Percentiles rank a stretch among this genome's conserved stretches.
phyloP scores from a whole-genome alignment of 2,329 filamentous ascomycete species.

The Sporothrix humicola region DNA sequence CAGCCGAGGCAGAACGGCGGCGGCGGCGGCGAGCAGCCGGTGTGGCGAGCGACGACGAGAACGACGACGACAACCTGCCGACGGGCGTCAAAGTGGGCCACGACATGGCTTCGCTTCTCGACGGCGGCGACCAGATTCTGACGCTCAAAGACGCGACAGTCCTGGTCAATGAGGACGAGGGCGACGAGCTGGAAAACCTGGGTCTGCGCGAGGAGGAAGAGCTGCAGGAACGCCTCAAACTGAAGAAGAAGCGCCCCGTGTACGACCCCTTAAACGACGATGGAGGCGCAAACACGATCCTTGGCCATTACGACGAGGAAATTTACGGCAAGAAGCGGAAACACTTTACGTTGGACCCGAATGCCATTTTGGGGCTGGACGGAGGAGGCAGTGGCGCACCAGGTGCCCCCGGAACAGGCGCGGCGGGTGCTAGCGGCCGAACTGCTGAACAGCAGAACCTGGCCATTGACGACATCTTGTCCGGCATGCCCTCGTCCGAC shows the following conservation, averaged over 20 bases:
- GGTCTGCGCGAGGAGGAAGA: slow-evolving; percentile 74
- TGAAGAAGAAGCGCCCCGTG: slow-evolving; percentile 87
- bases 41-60: slow-evolving; percentile 66
- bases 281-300: slow-evolving; percentile 67
- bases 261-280: slow-evolving; percentile 79
- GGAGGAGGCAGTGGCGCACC: slow-evolving; percentile 52
- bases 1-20: slow-evolving; percentile 72
- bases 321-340: slow-evolving; percentile 89
- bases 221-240: slow-evolving; percentile 74
- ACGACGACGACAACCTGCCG: slow-evolving; percentile 70
- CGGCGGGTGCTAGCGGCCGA: not conserved
- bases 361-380: slow-evolving; percentile 71
- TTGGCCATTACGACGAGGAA: slow-evolving; percentile 95
- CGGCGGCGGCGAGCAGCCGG: slow-evolving; percentile 56
- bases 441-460: slow-evolving; percentile 68
- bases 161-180: slow-evolving; percentile 80
- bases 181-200: slow-evolving; percentile 85
- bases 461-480: slow-evolving; percentile 71
- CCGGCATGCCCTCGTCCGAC: slow-evolving; percentile 76
- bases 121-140: slow-evolving; percentile 84
- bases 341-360: slow-evolving; percentile 82
- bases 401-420: not conserved
- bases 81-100: slow-evolving; percentile 92
- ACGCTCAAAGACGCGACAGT: slow-evolving; percentile 94
- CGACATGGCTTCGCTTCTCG: slow-evolving; percentile 79